Conservation (phyloP, 495 filamentous ascomycete genomes). For the Penicillium arizonense region DNA sequence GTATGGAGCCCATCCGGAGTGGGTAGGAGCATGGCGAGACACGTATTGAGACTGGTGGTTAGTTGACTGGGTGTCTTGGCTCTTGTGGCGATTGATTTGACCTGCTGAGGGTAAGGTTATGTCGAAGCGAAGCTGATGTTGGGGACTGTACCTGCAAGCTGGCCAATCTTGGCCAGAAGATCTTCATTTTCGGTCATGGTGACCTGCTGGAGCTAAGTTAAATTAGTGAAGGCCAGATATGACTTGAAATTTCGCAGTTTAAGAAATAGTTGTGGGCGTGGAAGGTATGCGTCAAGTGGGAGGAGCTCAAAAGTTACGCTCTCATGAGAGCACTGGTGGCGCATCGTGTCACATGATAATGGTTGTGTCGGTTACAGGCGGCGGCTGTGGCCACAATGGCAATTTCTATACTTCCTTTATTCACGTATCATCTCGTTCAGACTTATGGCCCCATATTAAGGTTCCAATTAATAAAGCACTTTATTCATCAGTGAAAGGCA, state of each 20-base stretch:
- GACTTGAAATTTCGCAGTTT: background rate
- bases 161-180: slow-evolving; percentile 71
- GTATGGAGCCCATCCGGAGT: slow-evolving; percentile 50
- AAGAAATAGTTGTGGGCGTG: slow-evolving; percentile 8
- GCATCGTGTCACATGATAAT: slow-evolving; percentile 18
- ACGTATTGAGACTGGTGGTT: slow-evolving; percentile 29
- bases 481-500: too few relatives aligned
- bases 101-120: slow-evolving; percentile 48
- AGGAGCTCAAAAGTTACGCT: background rate
- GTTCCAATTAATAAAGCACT: too few relatives aligned
- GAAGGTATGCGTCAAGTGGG: background rate
- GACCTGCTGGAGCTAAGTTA: slow-evolving; percentile 2
- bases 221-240: slow-evolving; percentile 8
- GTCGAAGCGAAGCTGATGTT: slow-evolving; percentile 10
- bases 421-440: too few relatives aligned
- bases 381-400: too few relatives aligned
- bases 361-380: background rate
- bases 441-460: too few relatives aligned
- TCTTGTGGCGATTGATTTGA: slow-evolving; percentile 82
- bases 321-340: slow-evolving; percentile 13
- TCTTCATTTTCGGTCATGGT: slow-evolving; percentile 73
- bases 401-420: too few relatives aligned
- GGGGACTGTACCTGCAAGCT: slow-evolving; percentile 63
- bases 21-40: slow-evolving; percentile 41
- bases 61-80: slow-evolving; percentile 45